Conservation (phyloP, 1,284 basidiomycete species). For the Cutaneotrichosporon sp. region DNA sequence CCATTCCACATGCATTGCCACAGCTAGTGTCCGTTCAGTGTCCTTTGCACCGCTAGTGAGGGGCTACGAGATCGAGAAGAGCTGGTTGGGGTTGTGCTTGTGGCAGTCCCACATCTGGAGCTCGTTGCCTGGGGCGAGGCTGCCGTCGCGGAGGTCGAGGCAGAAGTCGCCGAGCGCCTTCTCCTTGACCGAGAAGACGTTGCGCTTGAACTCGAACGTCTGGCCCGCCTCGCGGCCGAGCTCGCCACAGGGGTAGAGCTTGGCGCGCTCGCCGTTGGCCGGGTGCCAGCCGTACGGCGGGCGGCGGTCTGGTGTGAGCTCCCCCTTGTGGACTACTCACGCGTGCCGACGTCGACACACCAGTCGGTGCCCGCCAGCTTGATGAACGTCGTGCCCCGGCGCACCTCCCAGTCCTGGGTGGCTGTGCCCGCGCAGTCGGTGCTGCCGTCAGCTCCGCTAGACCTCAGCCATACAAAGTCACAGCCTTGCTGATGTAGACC, state of each 20-base stretch:
- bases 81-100: slow-evolving; percentile 26
- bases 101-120: slow-evolving; percentile 34
- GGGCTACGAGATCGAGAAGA: slow-evolving; percentile 9
- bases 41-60: neutral
- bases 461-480: neutral
- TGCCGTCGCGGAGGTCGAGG: slow-evolving; percentile 31
- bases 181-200: neutral
- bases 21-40: neutral
- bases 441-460: slow-evolving; percentile 7
- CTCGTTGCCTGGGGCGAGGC: slow-evolving; percentile 14
- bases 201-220: neutral
- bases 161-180: slow-evolving; percentile 19
- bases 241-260: slow-evolving; percentile 4
- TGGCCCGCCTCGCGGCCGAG: neutral
- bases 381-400: slow-evolving; percentile 10
- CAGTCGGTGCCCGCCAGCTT: slow-evolving; percentile 29
- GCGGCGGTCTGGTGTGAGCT: slow-evolving; percentile 5
- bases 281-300: slow-evolving; percentile 7
- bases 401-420: slow-evolving; percentile 19
- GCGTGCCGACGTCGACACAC: slow-evolving; percentile 30
- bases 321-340: no score
- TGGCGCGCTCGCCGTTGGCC: neutral
- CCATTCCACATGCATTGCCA: neutral
- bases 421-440: slow-evolving; percentile 23
- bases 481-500: slow-evolving; percentile 1